phyloP scores from a whole-genome alignment of 1,284 basidiomycete genomes.

The Mycena citricolor region DNA sequence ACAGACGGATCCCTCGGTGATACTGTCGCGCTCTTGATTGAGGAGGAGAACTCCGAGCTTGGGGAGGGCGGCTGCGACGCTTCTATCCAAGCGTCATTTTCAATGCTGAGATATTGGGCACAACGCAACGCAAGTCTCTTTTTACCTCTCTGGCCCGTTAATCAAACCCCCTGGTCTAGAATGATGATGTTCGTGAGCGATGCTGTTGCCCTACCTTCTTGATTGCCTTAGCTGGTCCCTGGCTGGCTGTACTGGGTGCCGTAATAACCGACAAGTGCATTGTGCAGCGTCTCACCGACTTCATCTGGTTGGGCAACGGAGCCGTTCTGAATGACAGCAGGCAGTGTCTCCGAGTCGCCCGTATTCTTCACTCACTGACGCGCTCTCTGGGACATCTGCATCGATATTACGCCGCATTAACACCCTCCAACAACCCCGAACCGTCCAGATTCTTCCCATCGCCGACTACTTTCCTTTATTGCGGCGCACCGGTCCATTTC shows the following conservation, averaged over 20 bases:
- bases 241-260: slow-evolving; percentile 16
- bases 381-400: slow-evolving; percentile 1
- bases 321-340: slow-evolving; percentile 4
- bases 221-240: slow-evolving; percentile 17
- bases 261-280: slow-evolving; percentile 12
- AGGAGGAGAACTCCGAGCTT: slow-evolving; percentile 11
- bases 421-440: slow-evolving; percentile 5
- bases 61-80: slow-evolving; percentile 12
- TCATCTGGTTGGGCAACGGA: slow-evolving; percentile 12
- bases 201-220: slow-evolving; percentile 17
- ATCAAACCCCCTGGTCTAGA: slow-evolving; percentile 1
- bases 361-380: slow-evolving; percentile 2
- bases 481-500: slow-evolving; percentile 3
- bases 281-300: slow-evolving; percentile 17
- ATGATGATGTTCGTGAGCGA: slow-evolving; percentile 4
- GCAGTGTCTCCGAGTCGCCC: slow-evolving; percentile 2
- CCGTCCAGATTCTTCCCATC: slow-evolving; percentile 11
- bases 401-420: slow-evolving; percentile 1
- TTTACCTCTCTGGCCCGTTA: background rate
- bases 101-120: slow-evolving; percentile 3
- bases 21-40: slow-evolving; percentile 10
- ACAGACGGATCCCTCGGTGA: slow-evolving; percentile 1
- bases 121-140: slow-evolving; percentile 1
- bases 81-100: slow-evolving; percentile 12
- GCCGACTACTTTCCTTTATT: slow-evolving; percentile 1